Evolutionary conservation across 192 early-diverging fungal genomes (phyloP).

Genomic region (Diversispora eburnea): DNA sequence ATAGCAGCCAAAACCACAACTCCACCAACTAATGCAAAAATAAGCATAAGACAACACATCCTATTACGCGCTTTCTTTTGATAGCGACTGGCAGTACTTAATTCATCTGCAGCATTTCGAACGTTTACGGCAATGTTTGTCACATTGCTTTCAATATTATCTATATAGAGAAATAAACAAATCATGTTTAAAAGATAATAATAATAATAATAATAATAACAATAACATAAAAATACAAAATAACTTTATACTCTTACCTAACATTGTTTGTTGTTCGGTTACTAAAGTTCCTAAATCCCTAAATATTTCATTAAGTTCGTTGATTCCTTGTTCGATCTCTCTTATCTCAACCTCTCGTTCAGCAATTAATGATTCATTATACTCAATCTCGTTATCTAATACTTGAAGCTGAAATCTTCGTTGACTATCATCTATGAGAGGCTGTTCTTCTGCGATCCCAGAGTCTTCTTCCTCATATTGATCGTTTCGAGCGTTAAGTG

Average conservation of each 20-base stretch:
- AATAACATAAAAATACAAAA: constrained; percentile 4
- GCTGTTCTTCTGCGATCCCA: constrained; percentile 48
- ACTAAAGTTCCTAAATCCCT: constrained; percentile 93
- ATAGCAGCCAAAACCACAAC: constrained; percentile 37
- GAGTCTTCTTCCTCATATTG: constrained; percentile 48
- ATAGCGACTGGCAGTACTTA: constrained; percentile 73
- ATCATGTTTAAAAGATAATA: not conserved
- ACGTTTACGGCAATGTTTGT: constrained; percentile 73
- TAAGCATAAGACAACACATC: constrained; percentile 80
- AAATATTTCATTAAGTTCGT: constrained; percentile 96
- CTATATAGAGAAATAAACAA: constrained; percentile 37
- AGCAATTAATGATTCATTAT: constrained; percentile 88
- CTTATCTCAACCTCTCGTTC: constrained; percentile 92
- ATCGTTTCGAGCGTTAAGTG: constrained; percentile 43
- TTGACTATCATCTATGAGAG: constrained; percentile 57
- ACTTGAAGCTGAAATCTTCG: constrained; percentile 63
- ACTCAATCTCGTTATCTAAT: constrained; percentile 89
- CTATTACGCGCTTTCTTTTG: constrained; percentile 75
- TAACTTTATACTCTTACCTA: constrained; percentile 55
- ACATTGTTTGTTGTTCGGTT: constrained; percentile 91
- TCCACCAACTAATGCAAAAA: constrained; percentile 61
- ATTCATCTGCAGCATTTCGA: constrained; percentile 74
- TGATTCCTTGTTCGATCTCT: constrained; percentile 90
- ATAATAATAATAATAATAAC: not conserved
- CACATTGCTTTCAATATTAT: constrained; percentile 96